Base-by-base conservation (phyloP, 2,329 filamentous ascomycete species). In the Pleochaeta shiraiana region DNA sequence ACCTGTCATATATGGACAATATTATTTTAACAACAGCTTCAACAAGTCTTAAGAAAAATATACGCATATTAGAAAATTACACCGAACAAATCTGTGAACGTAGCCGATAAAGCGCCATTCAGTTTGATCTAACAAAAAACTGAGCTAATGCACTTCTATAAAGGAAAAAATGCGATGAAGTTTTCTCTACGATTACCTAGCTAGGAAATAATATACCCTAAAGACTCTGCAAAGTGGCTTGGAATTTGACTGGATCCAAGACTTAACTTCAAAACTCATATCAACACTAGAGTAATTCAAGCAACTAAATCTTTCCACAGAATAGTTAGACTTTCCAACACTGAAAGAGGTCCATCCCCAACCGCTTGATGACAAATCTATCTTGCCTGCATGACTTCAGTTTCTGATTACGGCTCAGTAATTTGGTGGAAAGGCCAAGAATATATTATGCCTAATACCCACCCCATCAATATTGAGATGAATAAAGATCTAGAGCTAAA, bases 91-190 rank as follows among this genome's bases (percentile, higher is more conserved):
- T 60, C 4, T 4, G 33, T 4, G 33, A 33, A n/a, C 28, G 30
- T 4, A 28, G 55, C 5, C 30, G n/a, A 26, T 4, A 60, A 37
- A 60, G 33, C 30, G 55, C 55, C 3, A 28, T 60, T n/a, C 30
- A 43, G 14, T 63, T 62, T 39, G 30, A 63, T 50, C 43, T 37
- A 45, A 3, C 31, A n/a, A n/a, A 31, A 65, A 14, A 63, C 43
- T 28, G 30, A 55, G 26, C 26, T 33, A 12, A 47, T 63, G 14
- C 39, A 60, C 55, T 60, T 60, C 33, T n/a, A 4, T 26, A 60
- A 60, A 7, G 14, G 26, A 7, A 60, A 60, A 12, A 9, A 33
- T n/a, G 55, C 55, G 12, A 60, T 31, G 19, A 6, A 33, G 3
- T 11, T 9, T 26, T 26, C 11, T n/a, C n/a, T n/a, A n/a, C n/a